A percentile compares a stretch with the other conserved stretches of the same genome.
Conservation (phyloP, 352 stramenopile species). For the Phytophthora megakarya region DNA sequence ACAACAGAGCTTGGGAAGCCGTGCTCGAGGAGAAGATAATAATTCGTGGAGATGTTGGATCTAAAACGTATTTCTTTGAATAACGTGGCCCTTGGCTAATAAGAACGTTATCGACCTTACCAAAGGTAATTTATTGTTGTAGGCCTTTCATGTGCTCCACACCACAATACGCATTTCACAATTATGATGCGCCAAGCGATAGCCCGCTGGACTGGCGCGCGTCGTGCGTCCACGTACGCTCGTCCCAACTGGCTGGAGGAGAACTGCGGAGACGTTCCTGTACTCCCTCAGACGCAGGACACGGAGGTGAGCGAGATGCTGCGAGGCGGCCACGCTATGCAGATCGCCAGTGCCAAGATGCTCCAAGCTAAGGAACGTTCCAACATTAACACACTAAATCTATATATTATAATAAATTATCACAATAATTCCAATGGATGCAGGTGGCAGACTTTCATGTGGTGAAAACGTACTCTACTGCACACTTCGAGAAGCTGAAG, state of each 20-base stretch:
- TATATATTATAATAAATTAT: background rate
- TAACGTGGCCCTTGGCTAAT: too few species aligned
- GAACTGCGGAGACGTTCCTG: slow-evolving; percentile 67
- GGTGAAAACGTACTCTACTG: slow-evolving; percentile 42
- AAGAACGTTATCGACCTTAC: too few species aligned
- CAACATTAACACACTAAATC: background rate
- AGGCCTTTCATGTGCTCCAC: background rate
- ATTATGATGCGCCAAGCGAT: slow-evolving; percentile 17
- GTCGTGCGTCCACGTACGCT: slow-evolving; percentile 19
- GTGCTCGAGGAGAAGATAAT: too few species aligned
- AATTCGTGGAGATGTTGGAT: too few species aligned
- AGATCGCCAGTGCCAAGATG: slow-evolving; percentile 56
- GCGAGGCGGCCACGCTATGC: slow-evolving; percentile 66
- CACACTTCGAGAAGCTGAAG: slow-evolving; percentile 55
- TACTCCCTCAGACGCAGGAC: slow-evolving; percentile 42
- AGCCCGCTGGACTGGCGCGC: background rate
- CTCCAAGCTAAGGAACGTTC: slow-evolving; percentile 49
- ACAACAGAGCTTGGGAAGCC: too few species aligned
- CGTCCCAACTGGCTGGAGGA: slow-evolving; percentile 67
- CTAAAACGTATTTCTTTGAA: too few species aligned
- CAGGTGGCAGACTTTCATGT: slow-evolving; percentile 43
- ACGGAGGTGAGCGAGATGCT: slow-evolving; percentile 69
- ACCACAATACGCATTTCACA: background rate
- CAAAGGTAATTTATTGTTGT: too few species aligned
- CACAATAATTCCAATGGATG: background rate